These are phyloP conservation scores for Canna indica DNA, from an alignment of 176 grass and related monocot genomes.

Conservation along the genomic window DNA sequence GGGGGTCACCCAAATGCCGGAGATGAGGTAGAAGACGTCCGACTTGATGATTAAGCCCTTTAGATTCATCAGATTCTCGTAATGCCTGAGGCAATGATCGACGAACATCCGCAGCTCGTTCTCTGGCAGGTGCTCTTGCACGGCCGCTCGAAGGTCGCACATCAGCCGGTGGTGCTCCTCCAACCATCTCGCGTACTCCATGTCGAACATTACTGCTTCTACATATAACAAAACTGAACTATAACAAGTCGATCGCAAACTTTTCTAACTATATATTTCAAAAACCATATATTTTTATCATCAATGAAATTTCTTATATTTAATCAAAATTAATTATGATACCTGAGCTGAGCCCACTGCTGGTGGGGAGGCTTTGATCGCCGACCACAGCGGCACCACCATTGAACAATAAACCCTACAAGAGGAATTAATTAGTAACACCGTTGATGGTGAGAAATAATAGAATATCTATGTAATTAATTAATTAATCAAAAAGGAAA, in stretches of 20 bases:
- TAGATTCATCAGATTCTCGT: conserved; percentile 30
- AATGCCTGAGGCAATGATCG: conserved; percentile 23
- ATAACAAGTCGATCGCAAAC: too few relatives aligned
- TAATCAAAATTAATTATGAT: background rate
- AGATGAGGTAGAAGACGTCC: conserved; percentile 47
- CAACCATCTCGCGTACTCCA: conserved; percentile 4
- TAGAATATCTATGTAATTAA: background rate
- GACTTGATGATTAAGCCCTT: conserved; percentile 31
- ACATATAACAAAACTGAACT: background rate
- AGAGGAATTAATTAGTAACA: background rate
- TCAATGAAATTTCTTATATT: background rate
- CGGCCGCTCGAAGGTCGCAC: conserved; percentile 4
- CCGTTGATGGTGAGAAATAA: background rate
- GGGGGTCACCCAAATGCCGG: conserved; percentile 40
- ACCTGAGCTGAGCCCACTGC: conserved; percentile 40
- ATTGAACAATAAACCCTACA: background rate
- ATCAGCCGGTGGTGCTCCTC: conserved; percentile 12
- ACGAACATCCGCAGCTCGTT: conserved; percentile 35
- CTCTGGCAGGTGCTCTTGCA: background rate
- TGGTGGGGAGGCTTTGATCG: conserved; percentile 15
- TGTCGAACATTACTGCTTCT: conserved; percentile 10
- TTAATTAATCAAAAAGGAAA: background rate
- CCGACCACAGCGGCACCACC: conserved; percentile 29
- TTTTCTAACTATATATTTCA: too few relatives aligned
- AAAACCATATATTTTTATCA: too few relatives aligned